A percentile compares a stretch with the other conserved stretches of the same genome.
Conservation (phyloP, 495 filamentous ascomycete genomes). For the Daldinia concentrica region DNA sequence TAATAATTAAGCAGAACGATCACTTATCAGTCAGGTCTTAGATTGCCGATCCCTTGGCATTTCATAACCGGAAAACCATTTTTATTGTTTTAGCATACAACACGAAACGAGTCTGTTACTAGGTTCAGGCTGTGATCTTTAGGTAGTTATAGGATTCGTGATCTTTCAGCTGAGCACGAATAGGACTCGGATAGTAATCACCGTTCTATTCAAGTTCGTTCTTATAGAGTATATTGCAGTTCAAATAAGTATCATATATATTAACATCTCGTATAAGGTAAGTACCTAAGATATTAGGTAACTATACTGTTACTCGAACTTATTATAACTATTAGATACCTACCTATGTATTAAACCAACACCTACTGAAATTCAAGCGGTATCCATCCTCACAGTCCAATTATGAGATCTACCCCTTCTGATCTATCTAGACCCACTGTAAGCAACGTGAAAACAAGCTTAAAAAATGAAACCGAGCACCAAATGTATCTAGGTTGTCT, state of each 20-base stretch:
- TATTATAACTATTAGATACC: too few species aligned
- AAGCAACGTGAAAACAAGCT: constrained; percentile 10
- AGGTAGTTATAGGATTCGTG: background rate
- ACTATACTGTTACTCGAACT: too few species aligned
- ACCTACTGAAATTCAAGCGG: background rate
- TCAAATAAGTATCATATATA: too few species aligned
- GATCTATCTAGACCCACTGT: background rate
- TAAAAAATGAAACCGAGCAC: background rate
- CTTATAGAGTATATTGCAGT: too few species aligned
- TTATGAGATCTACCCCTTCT: background rate
- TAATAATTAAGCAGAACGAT: constrained; percentile 9
- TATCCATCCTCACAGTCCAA: background rate
- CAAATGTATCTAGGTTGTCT: background rate
- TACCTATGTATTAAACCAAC: too few species aligned
- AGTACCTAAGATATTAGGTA: too few species aligned
- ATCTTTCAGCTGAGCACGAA: background rate
- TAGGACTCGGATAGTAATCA: background rate
- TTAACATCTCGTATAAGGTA: too few species aligned
- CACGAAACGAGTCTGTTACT: constrained; percentile 27
- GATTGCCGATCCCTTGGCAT: constrained; percentile 34
- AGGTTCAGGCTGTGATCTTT: constrained; percentile 1
- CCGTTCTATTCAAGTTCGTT: background rate
- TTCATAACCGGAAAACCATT: constrained; percentile 24
- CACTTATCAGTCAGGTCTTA: constrained; percentile 24
- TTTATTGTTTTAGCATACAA: constrained; percentile 25